A percentile compares a stretch with the other conserved stretches of the same genome.
phyloP scores from a whole-genome alignment of 2,329 filamentous ascomycete genomes.

The Apiospora aurea region DNA sequence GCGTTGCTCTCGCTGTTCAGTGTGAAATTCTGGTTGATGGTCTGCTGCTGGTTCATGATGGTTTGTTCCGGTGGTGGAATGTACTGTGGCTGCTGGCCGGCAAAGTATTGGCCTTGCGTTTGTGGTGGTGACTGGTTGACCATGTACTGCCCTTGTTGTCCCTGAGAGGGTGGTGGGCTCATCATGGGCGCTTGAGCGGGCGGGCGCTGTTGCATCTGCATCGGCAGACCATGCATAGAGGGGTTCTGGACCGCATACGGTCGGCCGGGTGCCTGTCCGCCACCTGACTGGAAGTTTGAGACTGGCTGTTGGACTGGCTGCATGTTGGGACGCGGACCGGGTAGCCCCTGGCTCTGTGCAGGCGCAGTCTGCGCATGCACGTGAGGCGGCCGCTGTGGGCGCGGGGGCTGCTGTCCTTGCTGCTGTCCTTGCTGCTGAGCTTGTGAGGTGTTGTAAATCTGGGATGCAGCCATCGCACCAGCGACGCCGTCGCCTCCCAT shows the following conservation, averaged over 20 bases:
- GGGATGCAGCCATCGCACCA: slow-evolving; percentile 31
- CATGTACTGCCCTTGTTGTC: background rate
- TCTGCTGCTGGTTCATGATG: slow-evolving; percentile 6
- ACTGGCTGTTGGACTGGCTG: slow-evolving; percentile 29
- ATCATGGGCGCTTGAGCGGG: slow-evolving; percentile 27
- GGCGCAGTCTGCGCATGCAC: slow-evolving; percentile 31
- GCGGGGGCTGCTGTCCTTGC: slow-evolving; percentile 16
- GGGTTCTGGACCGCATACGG: slow-evolving; percentile 37
- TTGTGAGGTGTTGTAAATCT: slow-evolving; percentile 31
- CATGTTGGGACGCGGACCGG: slow-evolving; percentile 18
- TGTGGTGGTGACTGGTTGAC: background rate
- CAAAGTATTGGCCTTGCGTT: background rate
- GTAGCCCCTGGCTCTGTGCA: slow-evolving; percentile 29
- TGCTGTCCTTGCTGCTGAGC: slow-evolving; percentile 24
- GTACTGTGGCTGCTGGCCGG: slow-evolving; percentile 24
- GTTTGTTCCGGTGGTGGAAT: background rate
- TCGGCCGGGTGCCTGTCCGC: slow-evolving; percentile 34
- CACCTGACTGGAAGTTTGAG: slow-evolving; percentile 31
- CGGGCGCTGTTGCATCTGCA: slow-evolving; percentile 30
- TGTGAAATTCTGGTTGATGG: background rate
- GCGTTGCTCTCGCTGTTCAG: background rate
- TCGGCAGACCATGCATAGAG: slow-evolving; percentile 28
- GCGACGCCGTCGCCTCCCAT: slow-evolving; percentile 30
- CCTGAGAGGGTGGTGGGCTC: background rate
- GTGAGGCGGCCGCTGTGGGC: slow-evolving; percentile 21